Evolutionary conservation across 2,329 filamentous ascomycete genomes (phyloP).

Genomic region (Simplicillium sp.): DNA sequence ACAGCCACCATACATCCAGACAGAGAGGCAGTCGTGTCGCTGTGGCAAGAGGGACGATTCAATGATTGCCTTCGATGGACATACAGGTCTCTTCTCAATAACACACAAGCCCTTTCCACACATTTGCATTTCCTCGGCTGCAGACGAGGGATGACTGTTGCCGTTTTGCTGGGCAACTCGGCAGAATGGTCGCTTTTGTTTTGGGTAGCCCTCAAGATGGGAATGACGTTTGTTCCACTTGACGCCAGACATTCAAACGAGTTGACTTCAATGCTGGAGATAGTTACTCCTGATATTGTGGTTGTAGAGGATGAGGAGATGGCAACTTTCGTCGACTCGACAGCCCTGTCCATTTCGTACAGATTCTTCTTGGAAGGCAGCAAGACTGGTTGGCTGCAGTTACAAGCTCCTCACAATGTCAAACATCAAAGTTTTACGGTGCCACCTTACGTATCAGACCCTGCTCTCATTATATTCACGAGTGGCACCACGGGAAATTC

Average conservation of each 20-base stretch:
- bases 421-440: too few relatives aligned
- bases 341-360: constrained; percentile 2
- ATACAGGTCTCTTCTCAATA: neutral
- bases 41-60: constrained; percentile 15
- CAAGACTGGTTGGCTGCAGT: neutral
- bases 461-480: constrained; percentile 34
- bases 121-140: constrained; percentile 12
- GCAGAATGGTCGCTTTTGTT: constrained; percentile 28
- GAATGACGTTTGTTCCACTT: constrained; percentile 23
- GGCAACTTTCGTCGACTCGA: constrained; percentile 10
- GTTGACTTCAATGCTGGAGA: constrained; percentile 12
- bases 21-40: constrained; percentile 20
- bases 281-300: constrained; percentile 16
- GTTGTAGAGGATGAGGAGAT: constrained; percentile 20
- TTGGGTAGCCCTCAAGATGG: constrained; percentile 24
- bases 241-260: constrained; percentile 18
- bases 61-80: too few relatives aligned
- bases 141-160: constrained; percentile 19
- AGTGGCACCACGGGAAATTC: constrained; percentile 38
- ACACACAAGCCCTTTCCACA: constrained; percentile 18
- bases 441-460: constrained; percentile 8
- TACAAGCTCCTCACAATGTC: neutral
- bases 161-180: constrained; percentile 23
- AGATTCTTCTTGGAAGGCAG: neutral
- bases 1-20: constrained; percentile 18